Conservation (phyloP, 345 rosid genomes). For the Corchorus capsularis region DNA sequence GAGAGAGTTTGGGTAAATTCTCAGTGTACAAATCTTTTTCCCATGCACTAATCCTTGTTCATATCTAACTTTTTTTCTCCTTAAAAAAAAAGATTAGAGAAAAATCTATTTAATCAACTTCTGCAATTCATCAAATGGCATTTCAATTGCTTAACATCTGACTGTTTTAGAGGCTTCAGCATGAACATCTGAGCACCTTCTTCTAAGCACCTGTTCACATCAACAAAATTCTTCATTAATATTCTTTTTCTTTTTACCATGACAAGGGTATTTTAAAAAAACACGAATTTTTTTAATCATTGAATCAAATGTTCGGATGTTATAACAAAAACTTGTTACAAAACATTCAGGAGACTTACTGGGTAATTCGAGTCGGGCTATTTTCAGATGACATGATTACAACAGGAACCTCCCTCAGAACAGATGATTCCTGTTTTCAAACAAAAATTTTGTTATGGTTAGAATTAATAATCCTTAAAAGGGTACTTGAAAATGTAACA, state of each 20-base stretch:
- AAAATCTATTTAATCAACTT: slow-evolving; percentile 12
- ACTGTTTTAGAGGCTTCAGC: slow-evolving; percentile 78
- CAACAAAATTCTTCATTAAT: too few species aligned
- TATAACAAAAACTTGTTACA: not conserved
- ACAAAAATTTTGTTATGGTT: not conserved
- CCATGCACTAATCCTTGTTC: not conserved
- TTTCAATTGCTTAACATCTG: slow-evolving; percentile 72
- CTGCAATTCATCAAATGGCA: slow-evolving; percentile 46
- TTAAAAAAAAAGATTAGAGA: too few species aligned
- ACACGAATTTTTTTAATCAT: not conserved
- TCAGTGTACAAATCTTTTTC: not conserved
- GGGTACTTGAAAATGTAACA: not conserved
- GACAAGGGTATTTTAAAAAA: too few species aligned
- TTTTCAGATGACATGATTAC: slow-evolving; percentile 89
- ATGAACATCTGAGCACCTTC: slow-evolving; percentile 93
- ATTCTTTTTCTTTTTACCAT: too few species aligned
- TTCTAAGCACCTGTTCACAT: slow-evolving; percentile 56
- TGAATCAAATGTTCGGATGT: not conserved
- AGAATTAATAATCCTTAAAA: not conserved
- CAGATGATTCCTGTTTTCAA: slow-evolving; percentile 61
- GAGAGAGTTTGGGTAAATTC: not conserved
- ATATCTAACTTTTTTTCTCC: not conserved
- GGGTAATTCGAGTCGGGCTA: slow-evolving; percentile 63
- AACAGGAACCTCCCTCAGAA: slow-evolving; percentile 76
- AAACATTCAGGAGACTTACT: slow-evolving; percentile 40